Conservation (phyloP, 1,284 basidiomycete genomes). For the Singerocomus inundabilis region DNA sequence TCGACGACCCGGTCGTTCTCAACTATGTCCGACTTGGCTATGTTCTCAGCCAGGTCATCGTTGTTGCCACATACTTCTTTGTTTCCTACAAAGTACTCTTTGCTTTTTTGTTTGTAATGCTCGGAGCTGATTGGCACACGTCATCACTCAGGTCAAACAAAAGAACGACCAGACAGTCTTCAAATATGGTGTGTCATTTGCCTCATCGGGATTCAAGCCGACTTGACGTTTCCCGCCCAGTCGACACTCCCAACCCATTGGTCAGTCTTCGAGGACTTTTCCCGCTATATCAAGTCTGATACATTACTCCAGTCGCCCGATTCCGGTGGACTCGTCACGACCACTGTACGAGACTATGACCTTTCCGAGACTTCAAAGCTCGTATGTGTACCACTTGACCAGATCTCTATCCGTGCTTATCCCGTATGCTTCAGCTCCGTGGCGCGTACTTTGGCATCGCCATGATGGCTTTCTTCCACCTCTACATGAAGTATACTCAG, state of each 20-base stretch:
- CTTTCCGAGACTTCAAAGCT: slow-evolving; percentile 84
- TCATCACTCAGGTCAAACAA: slow-evolving; percentile 69
- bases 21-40: slow-evolving; percentile 85
- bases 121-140: slow-evolving; percentile 17
- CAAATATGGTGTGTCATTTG: slow-evolving; percentile 75
- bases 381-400: slow-evolving; percentile 44
- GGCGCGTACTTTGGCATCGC: slow-evolving; percentile 77
- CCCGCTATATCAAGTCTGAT: slow-evolving; percentile 4
- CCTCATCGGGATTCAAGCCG: background rate
- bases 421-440: slow-evolving; percentile 47
- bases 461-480: slow-evolving; percentile 88
- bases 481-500: slow-evolving; percentile 88
- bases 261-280: slow-evolving; percentile 36
- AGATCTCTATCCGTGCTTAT: background rate
- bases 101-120: background rate
- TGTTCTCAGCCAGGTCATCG: slow-evolving; percentile 68
- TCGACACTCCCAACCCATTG: slow-evolving; percentile 62
- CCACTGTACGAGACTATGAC: slow-evolving; percentile 93
- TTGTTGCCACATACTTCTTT: slow-evolving; percentile 76
- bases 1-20: slow-evolving; percentile 85
- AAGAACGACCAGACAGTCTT: slow-evolving; percentile 96
- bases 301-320: slow-evolving; percentile 54
- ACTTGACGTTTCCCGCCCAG: slow-evolving; percentile 34
- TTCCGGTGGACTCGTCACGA: slow-evolving; percentile 82
- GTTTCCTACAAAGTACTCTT: slow-evolving; percentile 60